Conservation (phyloP, 140 eudicot species). For the Bidens hawaiensis region DNA sequence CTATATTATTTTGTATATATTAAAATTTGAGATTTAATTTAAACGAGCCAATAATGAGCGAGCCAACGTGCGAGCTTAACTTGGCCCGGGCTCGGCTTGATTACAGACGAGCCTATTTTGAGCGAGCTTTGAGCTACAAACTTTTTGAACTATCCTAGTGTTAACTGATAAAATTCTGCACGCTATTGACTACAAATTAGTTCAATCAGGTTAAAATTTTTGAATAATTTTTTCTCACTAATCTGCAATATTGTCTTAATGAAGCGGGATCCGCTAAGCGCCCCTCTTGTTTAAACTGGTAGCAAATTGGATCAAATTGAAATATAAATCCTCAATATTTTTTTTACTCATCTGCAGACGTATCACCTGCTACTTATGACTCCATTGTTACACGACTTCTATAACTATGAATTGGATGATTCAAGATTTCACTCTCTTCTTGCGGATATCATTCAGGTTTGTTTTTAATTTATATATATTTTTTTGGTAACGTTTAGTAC, state of each 20-base stretch:
- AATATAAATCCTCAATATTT: not conserved
- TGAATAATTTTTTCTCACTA: not conserved
- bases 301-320: not conserved
- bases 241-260: not conserved
- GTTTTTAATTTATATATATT: not conserved
- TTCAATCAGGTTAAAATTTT: not conserved
- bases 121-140: no score
- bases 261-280: not conserved
- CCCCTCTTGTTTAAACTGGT: not conserved
- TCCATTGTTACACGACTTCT: conserved; percentile 65
- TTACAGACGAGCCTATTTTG: no score
- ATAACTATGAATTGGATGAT: conserved; percentile 44
- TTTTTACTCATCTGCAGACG: conserved; percentile 33
- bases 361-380: conserved; percentile 43
- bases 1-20: no score
- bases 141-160: no score
- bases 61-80: no score
- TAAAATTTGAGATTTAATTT: no score
- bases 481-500: not conserved
- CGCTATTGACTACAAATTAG: not conserved
- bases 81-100: not conserved
- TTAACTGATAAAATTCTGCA: not conserved
- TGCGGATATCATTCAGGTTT: conserved; percentile 59
- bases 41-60: no score
- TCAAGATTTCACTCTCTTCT: conserved; percentile 29